phyloP scores from a whole-genome alignment of 306 rosid genomes.

The Biancaea sappan region DNA sequence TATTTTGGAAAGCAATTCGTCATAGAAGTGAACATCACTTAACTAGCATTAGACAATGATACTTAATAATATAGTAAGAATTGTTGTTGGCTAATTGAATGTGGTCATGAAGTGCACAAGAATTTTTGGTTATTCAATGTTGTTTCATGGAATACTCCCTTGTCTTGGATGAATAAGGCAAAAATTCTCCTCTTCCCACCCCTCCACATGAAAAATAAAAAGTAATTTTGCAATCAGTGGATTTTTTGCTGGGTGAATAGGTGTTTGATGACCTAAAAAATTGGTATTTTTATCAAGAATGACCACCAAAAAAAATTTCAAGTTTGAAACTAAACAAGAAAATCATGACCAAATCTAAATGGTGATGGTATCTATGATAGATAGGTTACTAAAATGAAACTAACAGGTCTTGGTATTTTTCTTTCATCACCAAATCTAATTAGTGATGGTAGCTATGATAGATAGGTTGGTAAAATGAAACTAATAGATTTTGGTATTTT shows the following conservation, averaged over 20 bases:
- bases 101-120: not conserved
- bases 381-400: not conserved
- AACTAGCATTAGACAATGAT: too few species aligned
- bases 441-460: too few species aligned
- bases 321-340: not conserved
- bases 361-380: not conserved
- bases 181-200: too few species aligned
- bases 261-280: not conserved
- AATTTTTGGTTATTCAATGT: slow-evolving; percentile 19
- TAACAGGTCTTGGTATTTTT: not conserved
- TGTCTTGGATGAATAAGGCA: not conserved
- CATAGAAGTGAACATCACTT: too few species aligned
- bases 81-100: slow-evolving; percentile 11
- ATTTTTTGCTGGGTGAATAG: not conserved
- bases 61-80: not conserved
- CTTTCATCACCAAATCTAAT: too few species aligned
- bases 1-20: too few species aligned
- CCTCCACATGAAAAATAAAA: not conserved
- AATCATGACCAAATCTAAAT: not conserved
- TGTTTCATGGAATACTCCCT: not conserved
- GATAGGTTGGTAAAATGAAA: too few species aligned
- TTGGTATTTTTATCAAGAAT: not conserved
- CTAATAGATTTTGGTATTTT: too few species aligned
- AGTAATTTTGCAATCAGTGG: not conserved
- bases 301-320: not conserved